These are phyloP conservation scores for Penicillium canariense DNA, from an alignment of 495 filamentous ascomycete species.

Conservation along the genomic window DNA sequence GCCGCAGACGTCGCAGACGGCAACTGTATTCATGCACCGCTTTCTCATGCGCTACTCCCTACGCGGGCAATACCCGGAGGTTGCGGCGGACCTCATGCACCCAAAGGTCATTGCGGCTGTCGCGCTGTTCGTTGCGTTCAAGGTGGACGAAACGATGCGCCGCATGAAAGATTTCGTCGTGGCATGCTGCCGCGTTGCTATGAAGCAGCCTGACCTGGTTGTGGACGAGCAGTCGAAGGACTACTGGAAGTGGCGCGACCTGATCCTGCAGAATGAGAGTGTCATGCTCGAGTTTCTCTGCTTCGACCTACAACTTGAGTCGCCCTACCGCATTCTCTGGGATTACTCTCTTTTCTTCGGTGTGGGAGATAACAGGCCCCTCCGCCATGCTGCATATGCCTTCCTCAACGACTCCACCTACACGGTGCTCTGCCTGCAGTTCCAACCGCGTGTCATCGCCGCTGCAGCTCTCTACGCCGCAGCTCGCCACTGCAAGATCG, in stretches of 20 bases:
- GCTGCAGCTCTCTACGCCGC: constrained; percentile 85
- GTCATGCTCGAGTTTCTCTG: constrained; percentile 85
- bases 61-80: constrained; percentile 53
- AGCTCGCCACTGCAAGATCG: constrained; percentile 62
- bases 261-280: constrained; percentile 87
- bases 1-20: constrained; percentile 85
- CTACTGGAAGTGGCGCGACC: constrained; percentile 95
- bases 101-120: constrained; percentile 90
- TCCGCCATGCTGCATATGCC: constrained; percentile 84
- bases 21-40: constrained; percentile 90
- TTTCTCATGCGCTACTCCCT: constrained; percentile 84
- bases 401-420: constrained; percentile 88
- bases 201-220: constrained; percentile 81
- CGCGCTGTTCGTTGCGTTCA: constrained; percentile 87
- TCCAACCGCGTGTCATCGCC: constrained; percentile 73
- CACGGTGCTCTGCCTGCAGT: constrained; percentile 81
- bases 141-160: constrained; percentile 92
- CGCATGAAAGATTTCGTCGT: constrained; percentile 92
- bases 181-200: constrained; percentile 88
- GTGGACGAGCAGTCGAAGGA: constrained; percentile 96
- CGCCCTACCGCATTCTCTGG: constrained; percentile 78
- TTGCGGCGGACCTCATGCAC: constrained; percentile 51
- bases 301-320: constrained; percentile 87
- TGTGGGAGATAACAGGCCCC: constrained; percentile 65
- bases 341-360: constrained; percentile 68